These are phyloP conservation scores for Naganishia kalamii DNA, from an alignment of 768 basidiomycete species.

Conservation along the genomic window DNA sequence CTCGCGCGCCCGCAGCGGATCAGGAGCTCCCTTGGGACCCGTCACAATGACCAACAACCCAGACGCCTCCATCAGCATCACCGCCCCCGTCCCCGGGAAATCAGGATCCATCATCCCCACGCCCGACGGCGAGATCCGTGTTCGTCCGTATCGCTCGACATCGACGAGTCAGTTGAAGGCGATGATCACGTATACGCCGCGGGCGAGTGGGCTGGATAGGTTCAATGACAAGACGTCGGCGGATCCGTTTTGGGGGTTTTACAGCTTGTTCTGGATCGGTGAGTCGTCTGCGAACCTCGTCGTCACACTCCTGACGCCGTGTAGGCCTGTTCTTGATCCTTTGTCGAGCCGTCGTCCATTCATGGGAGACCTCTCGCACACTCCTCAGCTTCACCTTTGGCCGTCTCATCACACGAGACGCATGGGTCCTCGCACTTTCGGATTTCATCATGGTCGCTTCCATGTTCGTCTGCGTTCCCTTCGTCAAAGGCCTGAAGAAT, in stretches of 20 bases:
- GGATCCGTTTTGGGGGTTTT: constrained; percentile 94
- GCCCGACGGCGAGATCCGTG: constrained; percentile 31
- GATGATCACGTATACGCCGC: constrained; percentile 75
- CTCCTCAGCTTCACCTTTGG: constrained; percentile 75
- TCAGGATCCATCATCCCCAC: constrained; percentile 34
- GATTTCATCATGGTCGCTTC: constrained; percentile 73
- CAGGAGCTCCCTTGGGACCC: not conserved
- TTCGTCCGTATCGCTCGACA: constrained; percentile 56
- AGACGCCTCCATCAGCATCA: constrained; percentile 8
- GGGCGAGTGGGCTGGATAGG: constrained; percentile 78
- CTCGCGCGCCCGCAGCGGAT: constrained; percentile 1
- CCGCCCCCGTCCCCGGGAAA: constrained; percentile 5
- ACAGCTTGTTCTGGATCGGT: constrained; percentile 76
- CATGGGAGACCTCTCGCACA: constrained; percentile 67
- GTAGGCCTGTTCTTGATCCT: constrained; percentile 65
- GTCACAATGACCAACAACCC: constrained; percentile 10
- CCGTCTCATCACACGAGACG: constrained; percentile 79
- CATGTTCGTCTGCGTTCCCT: constrained; percentile 71
- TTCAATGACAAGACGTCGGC: constrained; percentile 63
- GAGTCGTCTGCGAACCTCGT: constrained; percentile 15
- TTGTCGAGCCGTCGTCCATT: constrained; percentile 54
- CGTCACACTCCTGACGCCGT: constrained; percentile 47
- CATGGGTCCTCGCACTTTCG: constrained; percentile 68
- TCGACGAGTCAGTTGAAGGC: constrained; percentile 72
- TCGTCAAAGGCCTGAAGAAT: constrained; percentile 66